These are phyloP conservation scores for Fusarium sp. DNA, from an alignment of 2,329 filamentous ascomycete species.

Conservation along the genomic window DNA sequence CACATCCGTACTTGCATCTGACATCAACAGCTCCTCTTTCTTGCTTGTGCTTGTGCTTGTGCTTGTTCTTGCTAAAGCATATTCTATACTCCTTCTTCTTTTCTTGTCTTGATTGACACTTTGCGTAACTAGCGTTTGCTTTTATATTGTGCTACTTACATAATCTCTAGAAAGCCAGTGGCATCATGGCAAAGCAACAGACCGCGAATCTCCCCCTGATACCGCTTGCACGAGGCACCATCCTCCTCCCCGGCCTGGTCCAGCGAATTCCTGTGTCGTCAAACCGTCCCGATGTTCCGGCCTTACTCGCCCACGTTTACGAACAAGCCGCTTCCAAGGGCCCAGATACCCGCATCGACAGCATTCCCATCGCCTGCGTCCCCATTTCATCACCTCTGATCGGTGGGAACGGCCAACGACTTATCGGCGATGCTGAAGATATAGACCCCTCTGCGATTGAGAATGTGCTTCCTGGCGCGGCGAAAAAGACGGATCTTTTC, in stretches of 20 bases:
- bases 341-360: constrained; percentile 71
- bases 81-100: constrained; percentile 7
- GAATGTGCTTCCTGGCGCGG: constrained; percentile 69
- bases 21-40: constrained; percentile 37
- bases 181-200: constrained; percentile 57
- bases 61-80: background rate
- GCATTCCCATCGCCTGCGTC: constrained; percentile 86
- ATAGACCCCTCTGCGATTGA: constrained; percentile 58
- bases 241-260: constrained; percentile 87
- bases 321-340: constrained; percentile 78
- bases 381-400: constrained; percentile 83
- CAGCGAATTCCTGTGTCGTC: constrained; percentile 85
- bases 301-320: constrained; percentile 87
- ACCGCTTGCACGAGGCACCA: constrained; percentile 81
- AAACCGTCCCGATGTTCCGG: constrained; percentile 86
- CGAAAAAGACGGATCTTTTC: constrained; percentile 80
- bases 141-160: constrained; percentile 4
- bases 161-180: constrained; percentile 13
- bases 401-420: constrained; percentile 78
- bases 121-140: constrained; percentile 16
- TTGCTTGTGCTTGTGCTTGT: constrained; percentile 18
- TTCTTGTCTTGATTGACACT: constrained; percentile 3
- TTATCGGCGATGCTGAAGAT: constrained; percentile 74
- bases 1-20: constrained; percentile 40
- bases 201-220: constrained; percentile 77